Evolutionary conservation across 208 protist species (phyloP), one percentile per base, ranked within the genome.

Genomic region (Wallacemonas sp.): DNA sequence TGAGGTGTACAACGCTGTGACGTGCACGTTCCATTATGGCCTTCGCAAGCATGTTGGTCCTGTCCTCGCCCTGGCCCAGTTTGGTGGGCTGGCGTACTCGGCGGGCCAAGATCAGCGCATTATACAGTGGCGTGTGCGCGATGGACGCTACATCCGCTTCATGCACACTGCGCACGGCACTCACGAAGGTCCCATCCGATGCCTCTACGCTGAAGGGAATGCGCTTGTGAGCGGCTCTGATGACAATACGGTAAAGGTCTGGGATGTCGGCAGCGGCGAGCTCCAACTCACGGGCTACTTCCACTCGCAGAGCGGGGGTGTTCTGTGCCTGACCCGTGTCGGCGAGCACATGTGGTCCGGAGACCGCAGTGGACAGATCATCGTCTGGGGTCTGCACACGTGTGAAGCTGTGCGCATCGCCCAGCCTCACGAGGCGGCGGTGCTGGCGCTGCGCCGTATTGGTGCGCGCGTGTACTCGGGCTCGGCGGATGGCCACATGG

Each of bases 161-260:
- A 77, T 96, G 50, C 33, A 44, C 0, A 74, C 68, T 12, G 44
- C 26, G 22, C 41, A 48, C 30, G 65, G 66, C 17, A 79, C 83
- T 44, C 81, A 83, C 61, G 65, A 30, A 6, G 85, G 76, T 2
- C 53, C 73, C 10, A 76, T 96, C 17, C 69, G 76, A 12, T 94
- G 87, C 60, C 66, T 94, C n/a, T 83, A 84, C 64, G 83, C 85
- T 15, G 87, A 96, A 65, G 89, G 87, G 34, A 91, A 83, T 63
- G 79, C 81, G 10, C 55, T 96, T 21, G 78, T 96, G 34, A 89
- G 78, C 41, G 91, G 88, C 2, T 64, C 78, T 6, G 83, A 85
- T 37, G 91, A 96, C 72, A 66, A 79, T 63, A 91, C 82, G 1
- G 86, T 96, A 45, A 81, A 85, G 44, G 87, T 94, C 37, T 96